Conservation (phyloP, 345 rosid genomes). For the Geranium rotundifolium region DNA sequence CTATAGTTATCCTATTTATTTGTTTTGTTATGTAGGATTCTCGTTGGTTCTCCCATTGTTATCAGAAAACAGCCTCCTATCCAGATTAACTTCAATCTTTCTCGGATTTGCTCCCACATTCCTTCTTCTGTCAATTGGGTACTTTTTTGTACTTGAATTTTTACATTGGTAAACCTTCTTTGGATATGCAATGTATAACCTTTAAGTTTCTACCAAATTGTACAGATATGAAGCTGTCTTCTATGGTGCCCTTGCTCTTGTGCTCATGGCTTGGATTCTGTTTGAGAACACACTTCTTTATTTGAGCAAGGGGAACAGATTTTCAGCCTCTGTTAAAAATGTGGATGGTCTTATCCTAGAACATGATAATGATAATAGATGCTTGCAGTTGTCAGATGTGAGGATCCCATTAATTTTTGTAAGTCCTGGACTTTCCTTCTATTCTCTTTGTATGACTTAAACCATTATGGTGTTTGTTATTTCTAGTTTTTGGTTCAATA, state of each 20-base stretch:
- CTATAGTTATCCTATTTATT: neutral
- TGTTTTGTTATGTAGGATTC: conserved; percentile 40
- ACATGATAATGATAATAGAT: conserved; percentile 45
- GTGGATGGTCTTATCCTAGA: conserved; percentile 30
- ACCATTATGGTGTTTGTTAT: neutral
- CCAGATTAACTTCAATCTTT: conserved; percentile 72
- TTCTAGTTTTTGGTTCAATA: neutral
- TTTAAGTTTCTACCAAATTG: conserved; percentile 15
- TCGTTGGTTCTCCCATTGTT: conserved; percentile 75
- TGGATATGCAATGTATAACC: neutral
- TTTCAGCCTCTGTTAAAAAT: conserved; percentile 25
- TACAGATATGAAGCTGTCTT: conserved; percentile 89
- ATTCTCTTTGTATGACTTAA: neutral
- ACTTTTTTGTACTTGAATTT: conserved; percentile 10
- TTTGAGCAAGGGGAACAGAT: conserved; percentile 27
- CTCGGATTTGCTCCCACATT: conserved; percentile 88
- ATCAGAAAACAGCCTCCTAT: conserved; percentile 56
- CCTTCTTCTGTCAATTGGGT: conserved; percentile 92
- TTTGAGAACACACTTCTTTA: conserved; percentile 62
- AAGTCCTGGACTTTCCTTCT: conserved; percentile 20
- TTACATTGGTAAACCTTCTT: neutral
- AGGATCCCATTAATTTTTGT: conserved; percentile 81
- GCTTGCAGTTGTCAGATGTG: conserved; percentile 68
- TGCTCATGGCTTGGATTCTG: conserved; percentile 70
- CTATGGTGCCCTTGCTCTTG: conserved; percentile 73